Percentiles rank a stretch among this genome's conserved stretches.
phyloP scores from a whole-genome alignment of 768 basidiomycete genomes.

The Gymnopilus dilepis region DNA sequence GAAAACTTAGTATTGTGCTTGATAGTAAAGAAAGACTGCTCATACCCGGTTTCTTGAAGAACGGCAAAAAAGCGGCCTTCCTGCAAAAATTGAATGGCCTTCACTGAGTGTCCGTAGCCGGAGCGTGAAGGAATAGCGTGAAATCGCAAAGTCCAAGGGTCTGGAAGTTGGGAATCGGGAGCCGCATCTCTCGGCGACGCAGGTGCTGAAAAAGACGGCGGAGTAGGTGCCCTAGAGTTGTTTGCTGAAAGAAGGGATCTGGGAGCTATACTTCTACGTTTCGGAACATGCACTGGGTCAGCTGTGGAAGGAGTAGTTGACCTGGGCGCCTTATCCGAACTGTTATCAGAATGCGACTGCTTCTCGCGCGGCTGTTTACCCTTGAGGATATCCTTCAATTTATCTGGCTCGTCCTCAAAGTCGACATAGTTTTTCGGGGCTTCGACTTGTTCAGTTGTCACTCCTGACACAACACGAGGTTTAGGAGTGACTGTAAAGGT shows the following conservation, averaged over 20 bases:
- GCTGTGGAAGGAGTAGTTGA: slow-evolving; percentile 32
- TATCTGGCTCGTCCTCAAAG: slow-evolving; percentile 80
- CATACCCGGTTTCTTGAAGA: slow-evolving; percentile 70
- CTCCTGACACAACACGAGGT: slow-evolving; percentile 71
- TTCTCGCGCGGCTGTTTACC: slow-evolving; percentile 51
- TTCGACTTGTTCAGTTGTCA: slow-evolving; percentile 73
- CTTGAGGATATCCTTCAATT: slow-evolving; percentile 75
- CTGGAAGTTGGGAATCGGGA: slow-evolving; percentile 30
- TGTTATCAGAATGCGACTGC: slow-evolving; percentile 28
- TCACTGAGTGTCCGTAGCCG: slow-evolving; percentile 45
- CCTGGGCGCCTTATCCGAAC: slow-evolving; percentile 26
- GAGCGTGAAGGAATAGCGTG: slow-evolving; percentile 54
- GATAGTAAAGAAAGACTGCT: not conserved
- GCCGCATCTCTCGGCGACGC: slow-evolving; percentile 39
- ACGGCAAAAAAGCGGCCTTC: slow-evolving; percentile 49
- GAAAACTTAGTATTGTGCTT: slow-evolving; percentile 4
- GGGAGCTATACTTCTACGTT: slow-evolving; percentile 38
- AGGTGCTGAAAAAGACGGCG: slow-evolving; percentile 45
- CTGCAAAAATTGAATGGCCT: slow-evolving; percentile 52
- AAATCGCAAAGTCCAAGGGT: slow-evolving; percentile 38
- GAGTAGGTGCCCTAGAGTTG: slow-evolving; percentile 47
- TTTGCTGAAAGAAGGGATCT: slow-evolving; percentile 52
- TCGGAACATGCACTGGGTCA: slow-evolving; percentile 25
- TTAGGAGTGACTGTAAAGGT: slow-evolving; percentile 62
- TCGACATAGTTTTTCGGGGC: slow-evolving; percentile 83